Evolutionary conservation across 192 early-diverging fungal species (phyloP), one percentile per base, ranked within the genome.

Genomic region (Funneliformis mosseae): DNA sequence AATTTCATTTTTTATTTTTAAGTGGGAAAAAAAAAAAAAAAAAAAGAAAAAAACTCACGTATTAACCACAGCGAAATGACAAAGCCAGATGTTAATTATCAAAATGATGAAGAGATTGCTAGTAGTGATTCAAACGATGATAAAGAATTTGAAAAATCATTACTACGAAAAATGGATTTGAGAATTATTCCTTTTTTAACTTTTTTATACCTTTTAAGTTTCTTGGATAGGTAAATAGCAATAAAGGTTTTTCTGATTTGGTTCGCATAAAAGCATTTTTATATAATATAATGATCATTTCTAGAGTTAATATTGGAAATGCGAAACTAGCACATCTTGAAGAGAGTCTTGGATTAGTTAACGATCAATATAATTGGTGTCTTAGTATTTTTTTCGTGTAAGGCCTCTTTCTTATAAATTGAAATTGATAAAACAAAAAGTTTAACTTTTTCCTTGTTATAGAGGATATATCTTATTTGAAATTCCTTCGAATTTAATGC

Each of bases 381-480:
- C 48, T 94, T 18, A 90, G 91, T 39, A 88, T 90, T 55, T 93
- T 93, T 84, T 94, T 93, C 76, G 77, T 93, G 64, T 69, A 91
- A 88, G 80, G 88, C 8, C 45, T 6, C 45, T 18, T 42, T n/a
- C 25, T 16, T 55, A 55, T n/a, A 55, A 55, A 21, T 55, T 55
- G 8, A 45, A 7, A 16, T 55, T 33, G 33, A 55, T 18, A 45
- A 45, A 45, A 9, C 9, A 5, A 55, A 0, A 55, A 61, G 14
- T 27, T 23, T 67, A 23, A 18, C 25, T 45, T 39, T 16, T 18
- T 64, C 46, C 21, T 38, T 28, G 10, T 14, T 50, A n/a, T 45
- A 41, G 45, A 63, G 84, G 90, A 48, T 88, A 93, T 86, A 84
- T 94, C 25, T 25, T 93, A 16, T 93, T 92, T 80, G 93, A 94